Base-by-base conservation (phyloP, 805 yeast genomes). In the Danielozyma ontarioensis region DNA sequence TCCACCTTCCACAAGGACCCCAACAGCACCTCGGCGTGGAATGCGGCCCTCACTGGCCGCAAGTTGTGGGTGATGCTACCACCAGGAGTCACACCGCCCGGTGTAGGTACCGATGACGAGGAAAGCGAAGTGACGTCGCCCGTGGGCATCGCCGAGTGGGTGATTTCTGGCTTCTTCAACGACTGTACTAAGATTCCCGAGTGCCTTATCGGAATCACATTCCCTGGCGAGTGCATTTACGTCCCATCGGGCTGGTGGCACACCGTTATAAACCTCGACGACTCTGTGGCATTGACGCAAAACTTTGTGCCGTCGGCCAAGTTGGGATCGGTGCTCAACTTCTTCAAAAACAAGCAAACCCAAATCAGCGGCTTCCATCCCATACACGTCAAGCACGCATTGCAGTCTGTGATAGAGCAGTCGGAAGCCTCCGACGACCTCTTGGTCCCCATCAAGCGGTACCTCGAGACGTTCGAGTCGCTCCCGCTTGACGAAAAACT, bases 221-320 rank as follows among this genome's bases (percentile, higher is more conserved):
- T 76, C 42, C 82, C 87, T 0, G 90, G 89, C 4, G 94, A 89
- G 52, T 81, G 87, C 39, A 74, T 87, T 70, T 77, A 83, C 53
- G 97, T 88, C 5, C 97, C 97, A 3, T 72, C 88, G n/a, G 94
- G 95, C 1, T 88, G 97, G 97, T 88, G 97, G 97, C 97, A 88
- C 64, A 66, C 79, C 29, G 97, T 89, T 19, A 84, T 88, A n/a
- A 88, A 88, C 47, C 50, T 88, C 10, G 83, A 80, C 37, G 87
- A 82, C 50, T 68, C 79, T n/a, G 78, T 88, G 13, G 97, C 96
- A 0, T 59, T 88, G 47, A 88, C 97, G 0, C 94, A 86, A 43
- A 88, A 88, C 55, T 88, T 89, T 56, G 89, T 86, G 8, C 94
- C 96, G 0, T 52, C 53, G 26, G 69, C 75, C 27, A 76, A 77